phyloP scores from a whole-genome alignment of 345 rosid genomes.

The Lenwebbia sp. region DNA sequence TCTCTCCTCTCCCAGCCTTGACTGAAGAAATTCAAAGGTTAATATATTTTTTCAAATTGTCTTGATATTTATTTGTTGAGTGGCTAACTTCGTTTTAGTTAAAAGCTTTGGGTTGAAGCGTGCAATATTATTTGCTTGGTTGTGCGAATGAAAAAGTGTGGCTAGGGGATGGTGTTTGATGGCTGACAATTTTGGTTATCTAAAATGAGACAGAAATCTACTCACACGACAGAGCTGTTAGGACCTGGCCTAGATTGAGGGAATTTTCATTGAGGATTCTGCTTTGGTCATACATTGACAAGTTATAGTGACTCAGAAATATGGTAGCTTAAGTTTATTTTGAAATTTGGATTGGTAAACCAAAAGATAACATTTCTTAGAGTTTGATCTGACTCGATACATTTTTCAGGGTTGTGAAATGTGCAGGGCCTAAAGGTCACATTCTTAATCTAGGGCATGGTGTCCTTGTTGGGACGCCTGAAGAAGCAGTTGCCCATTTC shows the following conservation, averaged over 20 bases:
- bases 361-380: background rate
- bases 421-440: conserved; percentile 83
- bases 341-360: background rate
- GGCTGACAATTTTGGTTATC: background rate
- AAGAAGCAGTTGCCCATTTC: conserved; percentile 91
- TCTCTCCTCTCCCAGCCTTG: conserved; percentile 67
- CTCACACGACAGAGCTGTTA: background rate
- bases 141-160: background rate
- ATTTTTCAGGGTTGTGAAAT: conserved; percentile 60
- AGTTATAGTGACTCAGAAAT: background rate
- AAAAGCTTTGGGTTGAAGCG: background rate
- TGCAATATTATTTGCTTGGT: background rate
- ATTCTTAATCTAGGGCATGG: conserved; percentile 89
- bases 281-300: background rate
- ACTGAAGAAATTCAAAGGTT: conserved; percentile 80
- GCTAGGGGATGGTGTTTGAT: background rate
- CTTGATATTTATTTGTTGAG: background rate
- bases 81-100: background rate
- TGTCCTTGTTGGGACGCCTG: conserved; percentile 89
- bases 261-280: background rate
- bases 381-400: background rate
- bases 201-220: background rate
- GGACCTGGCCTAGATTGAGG: background rate
- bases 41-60: background rate
- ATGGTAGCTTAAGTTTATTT: background rate